These are phyloP conservation scores for Acacia acuminata DNA, from an alignment of 306 rosid genomes.

Conservation along the genomic window DNA sequence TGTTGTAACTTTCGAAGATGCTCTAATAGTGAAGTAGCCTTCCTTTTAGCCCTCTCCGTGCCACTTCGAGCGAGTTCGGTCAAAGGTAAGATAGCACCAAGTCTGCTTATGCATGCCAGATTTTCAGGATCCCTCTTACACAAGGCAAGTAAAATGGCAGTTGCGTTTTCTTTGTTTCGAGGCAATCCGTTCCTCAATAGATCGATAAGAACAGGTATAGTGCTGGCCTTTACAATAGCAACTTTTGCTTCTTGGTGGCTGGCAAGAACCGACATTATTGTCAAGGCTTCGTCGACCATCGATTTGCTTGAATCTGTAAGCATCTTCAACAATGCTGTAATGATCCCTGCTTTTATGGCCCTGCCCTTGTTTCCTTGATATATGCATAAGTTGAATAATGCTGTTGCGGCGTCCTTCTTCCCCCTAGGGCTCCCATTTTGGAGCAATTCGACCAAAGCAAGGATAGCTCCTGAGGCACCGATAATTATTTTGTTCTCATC, in stretches of 20 bases:
- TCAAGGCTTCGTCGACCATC: conserved; percentile 89
- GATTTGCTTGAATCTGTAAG: conserved; percentile 77
- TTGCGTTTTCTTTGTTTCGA: conserved; percentile 84
- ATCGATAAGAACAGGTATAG: conserved; percentile 87
- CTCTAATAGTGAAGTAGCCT: conserved; percentile 85
- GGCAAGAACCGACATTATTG: conserved; percentile 93
- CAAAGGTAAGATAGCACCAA: conserved; percentile 84
- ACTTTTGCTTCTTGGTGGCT: conserved; percentile 88
- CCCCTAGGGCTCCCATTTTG: conserved; percentile 87
- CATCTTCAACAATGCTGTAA: conserved; percentile 75
- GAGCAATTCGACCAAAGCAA: conserved; percentile 86
- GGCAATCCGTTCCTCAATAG: conserved; percentile 83
- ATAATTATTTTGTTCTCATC: conserved; percentile 95
- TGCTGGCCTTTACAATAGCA: conserved; percentile 80
- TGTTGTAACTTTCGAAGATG: conserved; percentile 78
- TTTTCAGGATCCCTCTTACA: conserved; percentile 81
- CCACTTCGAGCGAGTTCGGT: conserved; percentile 76
- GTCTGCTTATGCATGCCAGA: conserved; percentile 81
- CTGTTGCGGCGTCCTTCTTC: conserved; percentile 94
- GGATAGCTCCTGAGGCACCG: conserved; percentile 93
- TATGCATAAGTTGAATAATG: conserved; percentile 88
- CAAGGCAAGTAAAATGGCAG: conserved; percentile 86
- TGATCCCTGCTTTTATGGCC: conserved; percentile 81
- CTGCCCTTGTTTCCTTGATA: conserved; percentile 97
- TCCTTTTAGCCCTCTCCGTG: conserved; percentile 90